Percentiles rank a stretch among this genome's conserved stretches.
Evolutionary conservation across 2,329 filamentous ascomycete genomes (phyloP).

Genomic region (Colletotrichum tabaci): DNA sequence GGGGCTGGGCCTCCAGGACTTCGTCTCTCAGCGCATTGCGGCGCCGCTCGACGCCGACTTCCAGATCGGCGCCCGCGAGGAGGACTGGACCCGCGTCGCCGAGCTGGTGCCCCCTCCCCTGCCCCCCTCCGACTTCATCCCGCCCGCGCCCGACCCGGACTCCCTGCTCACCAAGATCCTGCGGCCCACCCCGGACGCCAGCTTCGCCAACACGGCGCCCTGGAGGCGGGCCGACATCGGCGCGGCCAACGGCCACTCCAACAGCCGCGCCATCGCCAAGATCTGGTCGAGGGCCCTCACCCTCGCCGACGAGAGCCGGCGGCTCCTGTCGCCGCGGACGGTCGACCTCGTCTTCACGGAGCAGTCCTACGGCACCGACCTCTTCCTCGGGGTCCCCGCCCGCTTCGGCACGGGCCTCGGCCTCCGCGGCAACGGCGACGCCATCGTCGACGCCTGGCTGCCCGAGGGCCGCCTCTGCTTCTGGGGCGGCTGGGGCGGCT

Average conservation of each 20-base stretch:
- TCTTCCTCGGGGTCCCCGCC: conserved; percentile 52
- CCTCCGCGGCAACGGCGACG: conserved; percentile 49
- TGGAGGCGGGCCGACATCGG: conserved; percentile 60
- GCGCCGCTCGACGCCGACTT: conserved; percentile 62
- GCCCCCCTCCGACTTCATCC: conserved; percentile 5
- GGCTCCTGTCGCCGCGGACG: conserved; percentile 57
- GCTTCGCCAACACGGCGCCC: conserved; percentile 44
- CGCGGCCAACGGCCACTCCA: conserved; percentile 60
- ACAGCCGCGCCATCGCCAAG: conserved; percentile 58
- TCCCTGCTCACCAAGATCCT: conserved; percentile 48
- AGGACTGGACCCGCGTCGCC: conserved; percentile 58
- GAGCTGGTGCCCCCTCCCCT: conserved; percentile 49
- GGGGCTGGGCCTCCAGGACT: conserved; percentile 59
- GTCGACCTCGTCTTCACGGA: conserved; percentile 62
- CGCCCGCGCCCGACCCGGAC: conserved; percentile 42
- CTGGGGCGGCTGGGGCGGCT: conserved; percentile 64
- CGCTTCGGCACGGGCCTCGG: conserved; percentile 61
- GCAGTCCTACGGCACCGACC: conserved; percentile 58
- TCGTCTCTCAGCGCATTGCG: conserved; percentile 55
- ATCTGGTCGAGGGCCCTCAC: conserved; percentile 54
- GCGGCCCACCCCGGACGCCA: conserved; percentile 46
- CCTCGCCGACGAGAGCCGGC: conserved; percentile 44
- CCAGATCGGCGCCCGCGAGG: conserved; percentile 58
- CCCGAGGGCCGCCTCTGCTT: conserved; percentile 53
- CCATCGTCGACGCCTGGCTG: conserved; percentile 47